These are phyloP conservation scores for Thermothielavioides terrestris DNA, from an alignment of 495 filamentous ascomycete genomes.

Conservation along the genomic window DNA sequence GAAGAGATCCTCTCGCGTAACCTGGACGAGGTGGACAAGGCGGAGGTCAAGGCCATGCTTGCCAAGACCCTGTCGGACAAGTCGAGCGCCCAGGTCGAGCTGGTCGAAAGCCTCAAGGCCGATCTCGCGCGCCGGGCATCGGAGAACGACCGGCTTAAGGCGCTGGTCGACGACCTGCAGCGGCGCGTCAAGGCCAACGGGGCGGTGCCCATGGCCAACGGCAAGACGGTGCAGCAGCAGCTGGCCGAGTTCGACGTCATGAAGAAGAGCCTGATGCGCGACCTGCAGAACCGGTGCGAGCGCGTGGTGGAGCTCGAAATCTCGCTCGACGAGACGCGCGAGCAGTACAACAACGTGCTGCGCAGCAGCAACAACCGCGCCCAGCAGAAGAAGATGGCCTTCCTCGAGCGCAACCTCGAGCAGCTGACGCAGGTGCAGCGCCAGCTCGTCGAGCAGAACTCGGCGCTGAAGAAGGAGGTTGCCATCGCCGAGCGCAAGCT, in stretches of 20 bases:
- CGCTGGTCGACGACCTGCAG: slow-evolving; percentile 68
- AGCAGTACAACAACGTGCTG: slow-evolving; percentile 97
- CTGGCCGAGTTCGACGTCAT: slow-evolving; percentile 97
- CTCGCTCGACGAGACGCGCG: slow-evolving; percentile 87
- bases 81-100: slow-evolving; percentile 59
- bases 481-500: slow-evolving; percentile 97
- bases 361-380: slow-evolving; percentile 92
- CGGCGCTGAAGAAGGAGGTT: slow-evolving; percentile 94
- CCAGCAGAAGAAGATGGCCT: slow-evolving; percentile 99
- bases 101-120: slow-evolving; percentile 60
- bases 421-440: slow-evolving; percentile 95
- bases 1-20: slow-evolving; percentile 73
- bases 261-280: slow-evolving; percentile 99
- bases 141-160: slow-evolving; percentile 68
- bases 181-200: slow-evolving; percentile 52
- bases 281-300: slow-evolving; percentile 96
- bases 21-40: slow-evolving; percentile 65
- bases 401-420: slow-evolving; percentile 95
- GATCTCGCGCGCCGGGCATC: slow-evolving; percentile 63
- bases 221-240: slow-evolving; percentile 94
- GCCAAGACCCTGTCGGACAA: slow-evolving; percentile 66
- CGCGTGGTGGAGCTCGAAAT: slow-evolving; percentile 97
- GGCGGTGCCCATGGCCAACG: slow-evolving; percentile 51
- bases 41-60: slow-evolving; percentile 71
- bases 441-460: slow-evolving; percentile 96